phyloP scores from a whole-genome alignment of 169 alveolate genomes.

The Miamiensis avidus region DNA sequence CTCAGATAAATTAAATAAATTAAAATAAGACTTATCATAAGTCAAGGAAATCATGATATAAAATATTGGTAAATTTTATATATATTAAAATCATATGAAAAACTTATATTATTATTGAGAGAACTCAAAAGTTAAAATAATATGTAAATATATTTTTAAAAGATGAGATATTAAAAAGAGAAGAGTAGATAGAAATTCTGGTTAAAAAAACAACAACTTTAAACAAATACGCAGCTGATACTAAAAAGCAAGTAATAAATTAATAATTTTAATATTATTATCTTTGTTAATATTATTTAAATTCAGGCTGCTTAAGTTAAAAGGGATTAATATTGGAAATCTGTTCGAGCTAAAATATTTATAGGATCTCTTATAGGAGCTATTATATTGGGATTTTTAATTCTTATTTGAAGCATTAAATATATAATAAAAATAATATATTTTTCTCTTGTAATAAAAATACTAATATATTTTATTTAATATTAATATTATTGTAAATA shows the following conservation, averaged over 20 bases:
- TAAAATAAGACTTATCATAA: neutral
- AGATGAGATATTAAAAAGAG: neutral
- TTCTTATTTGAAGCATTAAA: neutral
- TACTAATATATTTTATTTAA: too few species aligned
- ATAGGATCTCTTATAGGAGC: slow-evolving; percentile 1
- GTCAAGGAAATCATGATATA: neutral
- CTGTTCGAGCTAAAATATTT: slow-evolving; percentile 7
- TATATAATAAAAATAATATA: too few species aligned
- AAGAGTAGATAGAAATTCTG: neutral
- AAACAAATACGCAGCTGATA: neutral
- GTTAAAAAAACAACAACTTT: neutral
- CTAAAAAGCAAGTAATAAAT: neutral
- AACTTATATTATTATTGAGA: too few species aligned
- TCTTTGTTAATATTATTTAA: too few species aligned
- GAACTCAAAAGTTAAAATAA: neutral
- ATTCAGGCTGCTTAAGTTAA: slow-evolving; percentile 15
- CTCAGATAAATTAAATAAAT: neutral
- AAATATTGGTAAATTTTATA: neutral
- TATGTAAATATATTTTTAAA: too few species aligned
- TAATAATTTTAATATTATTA: too few species aligned
- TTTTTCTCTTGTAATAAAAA: too few species aligned
- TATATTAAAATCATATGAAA: too few species aligned
- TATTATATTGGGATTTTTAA: slow-evolving; percentile 8
- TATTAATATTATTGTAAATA: too few species aligned
- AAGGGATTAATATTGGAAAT: slow-evolving; percentile 20